phyloP scores from a whole-genome alignment of 495 filamentous ascomycete genomes.

The Lindgomyces ingoldianus region DNA sequence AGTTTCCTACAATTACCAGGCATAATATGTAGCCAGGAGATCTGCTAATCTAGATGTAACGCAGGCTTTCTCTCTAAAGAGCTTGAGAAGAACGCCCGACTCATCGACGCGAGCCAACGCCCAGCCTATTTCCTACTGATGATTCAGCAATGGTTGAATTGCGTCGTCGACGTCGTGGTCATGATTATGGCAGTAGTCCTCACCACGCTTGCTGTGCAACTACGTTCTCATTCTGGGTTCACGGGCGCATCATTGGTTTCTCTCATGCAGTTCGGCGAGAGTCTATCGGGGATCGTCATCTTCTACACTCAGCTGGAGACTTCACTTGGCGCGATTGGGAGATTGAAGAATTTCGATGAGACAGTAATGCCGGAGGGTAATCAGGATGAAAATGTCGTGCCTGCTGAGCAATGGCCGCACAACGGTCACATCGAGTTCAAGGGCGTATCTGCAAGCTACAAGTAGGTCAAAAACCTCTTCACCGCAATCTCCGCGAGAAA shows the following conservation, averaged over 20 bases:
- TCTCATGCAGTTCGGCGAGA: constrained; percentile 25
- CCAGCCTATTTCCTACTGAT: constrained; percentile 17
- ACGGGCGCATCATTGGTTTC: constrained; percentile 12
- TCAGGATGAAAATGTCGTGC: constrained; percentile 7
- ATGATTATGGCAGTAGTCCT: constrained; percentile 17
- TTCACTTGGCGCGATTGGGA: constrained; percentile 38
- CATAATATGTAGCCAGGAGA: too few species aligned
- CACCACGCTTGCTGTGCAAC: constrained; percentile 1
- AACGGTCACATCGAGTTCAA: constrained; percentile 10
- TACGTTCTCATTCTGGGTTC: constrained; percentile 25
- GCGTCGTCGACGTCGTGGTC: constrained; percentile 10
- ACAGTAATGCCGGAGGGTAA: constrained; percentile 5
- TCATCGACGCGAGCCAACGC: constrained; percentile 10
- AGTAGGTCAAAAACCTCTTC: neutral
- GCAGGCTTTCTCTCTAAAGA: constrained; percentile 11
- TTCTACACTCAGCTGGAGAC: constrained; percentile 37
- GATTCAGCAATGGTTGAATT: constrained; percentile 22
- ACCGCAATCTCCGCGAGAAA: too few species aligned
- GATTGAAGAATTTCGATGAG: constrained; percentile 33
- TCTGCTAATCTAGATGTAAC: too few species aligned
- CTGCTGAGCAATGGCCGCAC: constrained; percentile 4
- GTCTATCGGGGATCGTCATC: constrained; percentile 35
- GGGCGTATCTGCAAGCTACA: constrained; percentile 12
- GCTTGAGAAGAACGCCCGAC: constrained; percentile 2
- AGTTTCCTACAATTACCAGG: too few species aligned